Evolutionary conservation across 1,284 basidiomycete species (phyloP).

Genomic region (Ustilago esculenta): DNA sequence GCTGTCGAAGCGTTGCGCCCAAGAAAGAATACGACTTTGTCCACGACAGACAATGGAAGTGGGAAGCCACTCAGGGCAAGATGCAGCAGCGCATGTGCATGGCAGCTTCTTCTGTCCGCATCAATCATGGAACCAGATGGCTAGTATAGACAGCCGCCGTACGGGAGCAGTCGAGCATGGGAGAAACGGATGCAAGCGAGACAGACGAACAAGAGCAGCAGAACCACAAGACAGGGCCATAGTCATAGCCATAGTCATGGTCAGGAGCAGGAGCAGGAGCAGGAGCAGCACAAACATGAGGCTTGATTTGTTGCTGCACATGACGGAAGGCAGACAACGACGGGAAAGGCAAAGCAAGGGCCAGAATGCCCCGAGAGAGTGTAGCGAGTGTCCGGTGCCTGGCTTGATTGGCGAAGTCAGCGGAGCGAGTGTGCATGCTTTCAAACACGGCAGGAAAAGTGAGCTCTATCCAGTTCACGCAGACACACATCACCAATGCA

Average conservation of each 20-base stretch:
- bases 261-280: background rate
- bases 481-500: background rate
- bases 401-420: conserved; percentile 12
- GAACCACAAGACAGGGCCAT: too few species aligned
- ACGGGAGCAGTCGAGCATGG: too few species aligned
- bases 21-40: background rate
- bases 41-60: background rate
- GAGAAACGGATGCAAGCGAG: background rate
- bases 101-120: conserved; percentile 10
- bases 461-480: conserved; percentile 16
- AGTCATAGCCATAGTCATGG: too few species aligned
- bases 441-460: conserved; percentile 14
- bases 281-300: background rate
- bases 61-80: background rate
- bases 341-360: background rate
- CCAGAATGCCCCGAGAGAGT: background rate
- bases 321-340: background rate
- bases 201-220: background rate
- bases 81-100: conserved; percentile 11
- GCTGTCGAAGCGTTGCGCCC: background rate
- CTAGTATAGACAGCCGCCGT: too few species aligned
- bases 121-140: too few species aligned
- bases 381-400: conserved; percentile 5
- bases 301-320: background rate
- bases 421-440: background rate